Evolutionary conservation across 2,329 filamentous ascomycete genomes (phyloP).

Genomic region (Aspergillus piperis): DNA sequence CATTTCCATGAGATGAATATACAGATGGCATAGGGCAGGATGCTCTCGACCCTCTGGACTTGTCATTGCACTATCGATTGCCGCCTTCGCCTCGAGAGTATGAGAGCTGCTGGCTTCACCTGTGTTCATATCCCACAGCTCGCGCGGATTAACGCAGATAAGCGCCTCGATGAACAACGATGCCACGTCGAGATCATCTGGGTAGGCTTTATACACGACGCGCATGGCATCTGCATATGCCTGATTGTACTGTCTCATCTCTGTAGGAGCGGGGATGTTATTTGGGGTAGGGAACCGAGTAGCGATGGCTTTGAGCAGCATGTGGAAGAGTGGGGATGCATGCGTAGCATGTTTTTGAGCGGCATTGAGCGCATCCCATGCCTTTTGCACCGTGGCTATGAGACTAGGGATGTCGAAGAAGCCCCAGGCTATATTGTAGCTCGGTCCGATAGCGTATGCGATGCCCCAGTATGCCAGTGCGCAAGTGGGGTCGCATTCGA

Average conservation of each 20-base stretch:
- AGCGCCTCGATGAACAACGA: constrained; percentile 63
- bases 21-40: constrained; percentile 70
- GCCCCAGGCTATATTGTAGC: constrained; percentile 77
- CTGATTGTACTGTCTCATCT: constrained; percentile 56
- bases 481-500: constrained; percentile 33
- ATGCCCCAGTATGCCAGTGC: constrained; percentile 44
- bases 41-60: constrained; percentile 48
- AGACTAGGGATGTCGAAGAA: constrained; percentile 67
- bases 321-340: background rate
- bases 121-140: constrained; percentile 61
- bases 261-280: constrained; percentile 42
- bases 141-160: constrained; percentile 65
- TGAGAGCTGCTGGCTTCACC: constrained; percentile 58
- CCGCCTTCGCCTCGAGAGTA: constrained; percentile 52
- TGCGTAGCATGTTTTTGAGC: background rate
- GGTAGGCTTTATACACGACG: constrained; percentile 52
- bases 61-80: constrained; percentile 47
- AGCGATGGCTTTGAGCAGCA: background rate
- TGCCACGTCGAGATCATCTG: constrained; percentile 60
- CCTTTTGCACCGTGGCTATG: constrained; percentile 39
- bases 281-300: constrained; percentile 39
- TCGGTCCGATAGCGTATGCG: constrained; percentile 69
- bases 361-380: background rate
- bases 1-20: constrained; percentile 78
- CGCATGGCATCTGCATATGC: constrained; percentile 63